Base-by-base conservation (phyloP, 169 alveolate genomes). In the Blepharisma undulans region DNA sequence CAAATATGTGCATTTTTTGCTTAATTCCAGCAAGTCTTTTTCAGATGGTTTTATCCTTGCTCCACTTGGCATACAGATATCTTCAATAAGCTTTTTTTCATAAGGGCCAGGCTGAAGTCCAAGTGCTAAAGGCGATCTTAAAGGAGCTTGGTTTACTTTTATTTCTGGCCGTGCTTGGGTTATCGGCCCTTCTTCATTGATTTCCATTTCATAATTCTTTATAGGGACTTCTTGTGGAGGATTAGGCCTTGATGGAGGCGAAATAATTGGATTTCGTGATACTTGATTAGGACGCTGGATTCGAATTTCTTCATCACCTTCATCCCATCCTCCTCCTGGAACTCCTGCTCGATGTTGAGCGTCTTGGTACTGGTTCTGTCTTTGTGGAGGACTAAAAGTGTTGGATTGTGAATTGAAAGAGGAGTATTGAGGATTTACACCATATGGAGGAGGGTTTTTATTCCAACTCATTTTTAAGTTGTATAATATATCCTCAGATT, bases 241-340 rank as follows among this genome's bases (percentile, higher is more conserved):
- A 18, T 25, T n/a, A 33, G 88, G 88, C 84, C 29, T 22, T 16
- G 84, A 76, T 18, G 16, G 29, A 18, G 84, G 14, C 14, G 29
- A 22, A 22, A 18, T 22, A 14, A 19, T 27, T 80, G 14, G 88
- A 22, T 12, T 16, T n/a, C 14, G 25, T 10, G 14, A 14, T 80
- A 12, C 16, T 22, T 22, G 29, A 7, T 2, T 1, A 7, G 71
- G 7, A 25, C 16, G 60, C 4, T 18, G 33, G 22, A 33, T 32
- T 0, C 8, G 72, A 5, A 48, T 16, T 10, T 21, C 61, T 59
- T 82, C 89, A 22, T 18, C 76, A 14, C 30, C 82, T 16, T 29
- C 84, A 72, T 86, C 90, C 90, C 90, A 86, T 30, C 90, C 82
- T 22, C 90, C 90, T 0, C 90, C 90, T 71, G 90, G 90, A 1